Conservation (phyloP, 179 eudicot genomes). For the Camellia oleifera region DNA sequence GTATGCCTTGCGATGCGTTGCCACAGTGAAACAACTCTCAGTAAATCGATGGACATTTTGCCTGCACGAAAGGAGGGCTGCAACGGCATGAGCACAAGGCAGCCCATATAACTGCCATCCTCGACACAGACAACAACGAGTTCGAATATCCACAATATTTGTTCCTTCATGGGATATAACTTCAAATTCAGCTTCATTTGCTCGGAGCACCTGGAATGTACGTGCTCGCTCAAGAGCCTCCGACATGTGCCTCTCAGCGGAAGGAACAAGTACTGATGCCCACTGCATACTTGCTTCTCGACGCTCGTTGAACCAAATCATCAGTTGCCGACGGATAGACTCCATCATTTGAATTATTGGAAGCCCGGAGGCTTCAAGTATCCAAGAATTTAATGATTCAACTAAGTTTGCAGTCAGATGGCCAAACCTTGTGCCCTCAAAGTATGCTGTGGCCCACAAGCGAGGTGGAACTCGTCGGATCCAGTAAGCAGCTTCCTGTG, state of each 20-base stretch:
- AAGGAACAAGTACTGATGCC: conserved; percentile 61
- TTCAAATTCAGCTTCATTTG: conserved; percentile 73
- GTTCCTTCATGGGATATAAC: conserved; percentile 57
- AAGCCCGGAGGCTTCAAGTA: conserved; percentile 57
- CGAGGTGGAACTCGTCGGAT: conserved; percentile 53
- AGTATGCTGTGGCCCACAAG: conserved; percentile 66
- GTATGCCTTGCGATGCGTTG: conserved; percentile 58
- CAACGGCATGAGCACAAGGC: conserved; percentile 64
- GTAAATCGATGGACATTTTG: conserved; percentile 62
- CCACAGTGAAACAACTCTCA: conserved; percentile 61
- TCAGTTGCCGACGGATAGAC: conserved; percentile 54
- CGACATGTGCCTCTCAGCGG: conserved; percentile 59
- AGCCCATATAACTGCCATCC: conserved; percentile 60
- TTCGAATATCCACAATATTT: conserved; percentile 48
- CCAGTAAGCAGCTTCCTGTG: conserved; percentile 52
- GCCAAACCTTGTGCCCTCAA: conserved; percentile 60
- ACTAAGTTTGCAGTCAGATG: conserved; percentile 52
- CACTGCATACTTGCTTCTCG: conserved; percentile 45
- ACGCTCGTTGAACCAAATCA: conserved; percentile 62
- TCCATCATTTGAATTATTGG: conserved; percentile 78
- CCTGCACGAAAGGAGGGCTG: conserved; percentile 66
- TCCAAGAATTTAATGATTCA: conserved; percentile 53
- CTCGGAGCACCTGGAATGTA: conserved; percentile 65
- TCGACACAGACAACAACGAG: conserved; percentile 43
- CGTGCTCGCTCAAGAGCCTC: conserved; percentile 64